Evolutionary conservation across 441 rosid genomes (phyloP).

Genomic region (Populus hybrid): DNA sequence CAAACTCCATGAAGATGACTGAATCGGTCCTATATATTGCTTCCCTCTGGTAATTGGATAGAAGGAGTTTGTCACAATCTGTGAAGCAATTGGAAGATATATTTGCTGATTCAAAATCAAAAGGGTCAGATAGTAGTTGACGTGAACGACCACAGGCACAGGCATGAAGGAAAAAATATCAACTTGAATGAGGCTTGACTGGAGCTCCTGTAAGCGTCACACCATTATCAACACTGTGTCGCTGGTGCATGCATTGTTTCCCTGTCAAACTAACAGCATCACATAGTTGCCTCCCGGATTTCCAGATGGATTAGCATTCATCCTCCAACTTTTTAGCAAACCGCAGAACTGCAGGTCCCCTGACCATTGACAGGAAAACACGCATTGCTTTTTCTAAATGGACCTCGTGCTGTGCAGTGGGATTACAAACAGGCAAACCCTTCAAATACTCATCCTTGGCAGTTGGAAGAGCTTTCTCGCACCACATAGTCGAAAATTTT

Average conservation of each 20-base stretch:
- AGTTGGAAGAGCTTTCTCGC: constrained; percentile 72
- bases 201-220: constrained; percentile 28
- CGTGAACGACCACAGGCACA: constrained; percentile 90
- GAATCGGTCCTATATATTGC: constrained; percentile 44
- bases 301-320: constrained; percentile 74
- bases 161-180: constrained; percentile 77
- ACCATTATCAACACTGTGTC: constrained; percentile 40
- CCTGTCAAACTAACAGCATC: constrained; percentile 90
- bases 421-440: constrained; percentile 68
- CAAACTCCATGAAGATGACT: constrained; percentile 71
- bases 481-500: constrained; percentile 69
- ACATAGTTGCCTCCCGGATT: constrained; percentile 82
- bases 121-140: constrained; percentile 58
- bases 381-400: constrained; percentile 60
- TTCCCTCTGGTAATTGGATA: constrained; percentile 50
- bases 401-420: constrained; percentile 64
- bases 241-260: constrained; percentile 74
- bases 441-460: constrained; percentile 73
- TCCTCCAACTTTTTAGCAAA: constrained; percentile 64
- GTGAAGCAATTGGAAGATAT: constrained; percentile 47
- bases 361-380: constrained; percentile 68
- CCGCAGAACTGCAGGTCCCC: constrained; percentile 66
- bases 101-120: constrained; percentile 75
- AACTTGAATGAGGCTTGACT: constrained; percentile 63
- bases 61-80: constrained; percentile 71